Base-by-base conservation (phyloP, 345 rosid species). In the Acer yangbiense region DNA sequence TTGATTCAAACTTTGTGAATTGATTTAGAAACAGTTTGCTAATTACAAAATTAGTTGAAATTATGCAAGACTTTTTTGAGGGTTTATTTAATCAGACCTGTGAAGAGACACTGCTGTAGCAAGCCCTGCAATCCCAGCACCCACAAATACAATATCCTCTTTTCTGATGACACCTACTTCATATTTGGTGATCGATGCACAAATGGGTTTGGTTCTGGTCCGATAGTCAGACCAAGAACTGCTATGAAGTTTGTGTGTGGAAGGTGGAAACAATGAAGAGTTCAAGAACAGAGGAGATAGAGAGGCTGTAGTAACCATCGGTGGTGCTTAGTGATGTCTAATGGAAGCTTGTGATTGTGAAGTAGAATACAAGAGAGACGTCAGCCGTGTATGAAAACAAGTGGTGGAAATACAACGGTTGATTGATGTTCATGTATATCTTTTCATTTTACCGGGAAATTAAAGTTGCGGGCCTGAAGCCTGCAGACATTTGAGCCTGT, bases 51-150 rank as follows among this genome's bases (percentile, higher is more conserved):
- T 50, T 35, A 61, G 71, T 57, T 29, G 41, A 71, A 23, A 58
- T 6, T 1, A 58, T 63, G 3, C 39, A 9, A 13, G 20, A 25
- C n/a, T 16, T 43, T 16, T 66, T 54, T 20, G 35, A 21, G 66
- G 58, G 29, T 20, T 70, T 1, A 18, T 9, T 3, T 58, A 54
- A 69, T 71, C 76, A 74, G 35, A 93, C 98, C 92, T 86, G 71
- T 85, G 86, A 57, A 95, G 97, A 11, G 98, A 93, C 58, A 90
- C 89, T 23, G 98, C 96, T 66, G 98, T 90, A 72, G 98, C 94
- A 12, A 95, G 95, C 20, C 98, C 98, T 2, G 94, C 97, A 44
- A 95, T 93, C 43, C 98, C 98, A 20, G 93, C 98, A 2, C 97
- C 98, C 2, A 93, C 90, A 23, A 93, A 74, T 75, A 93, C 94